Conservation (phyloP, 768 basidiomycete species). For the Phaeotremella skinneri region DNA sequence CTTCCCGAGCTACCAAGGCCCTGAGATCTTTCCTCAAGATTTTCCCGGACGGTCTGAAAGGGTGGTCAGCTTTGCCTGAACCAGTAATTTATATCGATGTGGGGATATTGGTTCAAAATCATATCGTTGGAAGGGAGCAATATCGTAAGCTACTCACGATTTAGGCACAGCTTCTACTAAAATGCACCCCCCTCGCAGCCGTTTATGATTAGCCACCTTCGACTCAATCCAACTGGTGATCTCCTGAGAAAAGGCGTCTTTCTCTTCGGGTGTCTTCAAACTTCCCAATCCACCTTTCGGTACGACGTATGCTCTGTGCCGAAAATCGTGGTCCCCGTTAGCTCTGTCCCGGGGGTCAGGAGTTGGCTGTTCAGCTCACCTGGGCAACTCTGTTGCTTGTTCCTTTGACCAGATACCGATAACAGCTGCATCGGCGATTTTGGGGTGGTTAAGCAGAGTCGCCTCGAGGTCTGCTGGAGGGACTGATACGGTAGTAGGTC, state of each 20-base stretch:
- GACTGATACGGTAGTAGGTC: constrained; percentile 55
- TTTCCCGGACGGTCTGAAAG: constrained; percentile 73
- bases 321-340: not conserved
- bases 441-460: constrained; percentile 69
- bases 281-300: constrained; percentile 32
- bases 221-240: constrained; percentile 65
- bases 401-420: constrained; percentile 67
- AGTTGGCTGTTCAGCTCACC: constrained; percentile 53
- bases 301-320: constrained; percentile 52
- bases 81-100: no score
- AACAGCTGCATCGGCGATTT: constrained; percentile 75
- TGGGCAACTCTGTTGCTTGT: constrained; percentile 78
- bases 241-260: constrained; percentile 56
- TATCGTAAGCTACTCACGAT: constrained; percentile 55
- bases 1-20: constrained; percentile 64
- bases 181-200: constrained; percentile 68
- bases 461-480: constrained; percentile 83
- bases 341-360: no score
- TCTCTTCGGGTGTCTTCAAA: constrained; percentile 47
- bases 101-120: not conserved
- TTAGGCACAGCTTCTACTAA: constrained; percentile 67
- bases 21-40: constrained; percentile 77
- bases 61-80: not conserved
- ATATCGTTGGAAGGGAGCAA: not conserved
- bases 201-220: constrained; percentile 70